Base-by-base conservation (phyloP, 768 basidiomycete species). In the Phylloporus scabripes region DNA sequence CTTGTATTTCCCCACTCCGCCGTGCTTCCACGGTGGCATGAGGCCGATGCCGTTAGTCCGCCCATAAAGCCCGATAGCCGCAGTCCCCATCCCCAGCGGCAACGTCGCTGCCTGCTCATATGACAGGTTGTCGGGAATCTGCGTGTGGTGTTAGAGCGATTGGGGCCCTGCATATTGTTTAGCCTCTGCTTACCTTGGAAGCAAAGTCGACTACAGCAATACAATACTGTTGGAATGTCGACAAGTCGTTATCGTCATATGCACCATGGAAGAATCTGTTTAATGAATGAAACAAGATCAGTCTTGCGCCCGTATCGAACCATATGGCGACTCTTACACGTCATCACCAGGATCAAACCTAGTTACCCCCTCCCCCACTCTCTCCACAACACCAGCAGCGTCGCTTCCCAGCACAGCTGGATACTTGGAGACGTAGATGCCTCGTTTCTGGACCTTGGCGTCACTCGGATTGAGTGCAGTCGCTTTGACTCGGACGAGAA, bases 381-480 rank as follows among this genome's bases (percentile, higher is more conserved):
- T 71, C 20, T 71, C 73, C 6, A 82, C 73, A 1, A 73, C 70
- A 5, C 81, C 81, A 34, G 80, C 74, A 29, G 70, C 66, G 45
- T 82, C 80, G 8, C 60, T 65, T 1, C 81, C 81, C 0, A 76
- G 49, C 1, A 81, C 62, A 5, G 70, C 70, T 11, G 76, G 80
- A 52, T 64, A 80, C 15, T 67, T 54, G 20, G 69, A 65, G 34
- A 73, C 59, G 46, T 70, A 69, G 23, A 67, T 54, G 2, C 69
- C 70, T 42, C 65, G 65, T 42, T 62, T 70, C 48, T 75, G 75
- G 23, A 78, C 68, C 57, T 77, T 78, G 62, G 76, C 77, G 51
- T 82, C 80, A 12, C 72, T 69, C 2, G 80, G 80, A 52, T 81
- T 80, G 42, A 80, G 61, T 2, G 74, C 72, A 0, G 75, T 70